Base-by-base conservation (phyloP, 352 stramenopile genomes). In the Phytopythium ostracodes region DNA sequence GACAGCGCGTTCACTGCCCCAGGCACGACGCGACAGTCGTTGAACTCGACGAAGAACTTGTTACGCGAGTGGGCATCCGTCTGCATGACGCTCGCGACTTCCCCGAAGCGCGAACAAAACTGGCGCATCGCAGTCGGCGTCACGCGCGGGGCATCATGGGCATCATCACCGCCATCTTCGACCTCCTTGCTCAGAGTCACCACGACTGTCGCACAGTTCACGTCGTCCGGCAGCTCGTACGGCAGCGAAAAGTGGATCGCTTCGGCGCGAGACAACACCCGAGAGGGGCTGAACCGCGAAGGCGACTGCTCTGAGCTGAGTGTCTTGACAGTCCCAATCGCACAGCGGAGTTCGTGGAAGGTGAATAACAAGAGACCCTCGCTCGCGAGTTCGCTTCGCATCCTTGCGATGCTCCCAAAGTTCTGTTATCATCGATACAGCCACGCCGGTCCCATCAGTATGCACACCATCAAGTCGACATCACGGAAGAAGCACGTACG, bases 11-110 rank as follows among this genome's bases (percentile, higher is more conserved):
- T 70, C 7, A 95, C 66, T 1, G 79, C 84, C 4, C 49, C 61
- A 0, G 65, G 52, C 2, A 95, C 65, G 15, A 75, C 79, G 0
- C 87, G 79, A 0, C 73, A 71, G 59, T 95, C 87, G 59, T 88
- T 87, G 63, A 83, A 92, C 65, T 95, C 84, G 33, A 95, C 73
- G 8, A 91, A 73, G 61, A 76, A 93, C 60, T 76, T 79, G 60
- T 62, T 68, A 24, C 55, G 38, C 14, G 68, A 51, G 36, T 71
- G 65, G 24, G 61, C 42, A 22, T 89, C 74, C 43, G 76, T 69
- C 63, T 87, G 82, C 50, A 90, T 61, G n/a, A 93, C 73, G 56
- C 77, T 90, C 10, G 82, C 80, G 40, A 95, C 77, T 63, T 89
- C 77, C 14, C 85, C 85, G 58, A 87, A 91, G 31, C 67, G 82